Evolutionary conservation across 805 yeast species (phyloP), one percentile per base, ranked within the genome.

Genomic region (Kregervanrija fluxuum): DNA sequence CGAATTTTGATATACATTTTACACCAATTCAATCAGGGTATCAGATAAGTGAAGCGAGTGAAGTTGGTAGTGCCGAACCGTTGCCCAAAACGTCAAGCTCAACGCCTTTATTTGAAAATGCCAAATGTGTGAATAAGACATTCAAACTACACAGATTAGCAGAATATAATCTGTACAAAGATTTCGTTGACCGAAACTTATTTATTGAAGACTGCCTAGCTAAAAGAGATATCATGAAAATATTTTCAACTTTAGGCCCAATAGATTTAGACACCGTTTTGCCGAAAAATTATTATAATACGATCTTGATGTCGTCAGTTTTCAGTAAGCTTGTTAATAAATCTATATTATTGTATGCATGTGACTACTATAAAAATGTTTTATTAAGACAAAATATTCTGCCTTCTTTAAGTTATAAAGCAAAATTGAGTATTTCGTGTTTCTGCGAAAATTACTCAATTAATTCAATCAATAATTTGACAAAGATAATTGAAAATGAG

Each of bases 311-410:
- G 12, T 15, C 30, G 5, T 40, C 41, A n/a, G 37, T 37, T 11
- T 48, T 43, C 31, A 38, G 44, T 37, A 48, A 39, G 28, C 34
- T 48, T 31, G 17, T 40, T 11, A 30, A 35, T 3, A 38, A 38
- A 8, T 48, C 52, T 11, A 28, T 41, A 11, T 5, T 43, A 4
- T 37, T 48, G 36, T 35, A 38, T 33, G 17, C 52, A 9, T 13
- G 40, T 12, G 47, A 46, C 37, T 46, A 30, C 33, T 37, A 33
- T 30, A 49, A 46, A 11, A 49, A 49, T 34, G 35, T 37, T 8
- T 13, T 49, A 9, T 14, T 49, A 12, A 41, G 17, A 12, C 52
- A 49, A 32, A 34, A 37, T 12, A 36, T 48, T 2, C 38, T 48
- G 28, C 36, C 42, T n/a, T 11, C 15, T 11, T 9, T 33, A 8